Percentiles rank a stretch among this genome's conserved stretches.
phyloP scores from a whole-genome alignment of 2,329 filamentous ascomycete genomes.

The Diaporthe sp. region DNA sequence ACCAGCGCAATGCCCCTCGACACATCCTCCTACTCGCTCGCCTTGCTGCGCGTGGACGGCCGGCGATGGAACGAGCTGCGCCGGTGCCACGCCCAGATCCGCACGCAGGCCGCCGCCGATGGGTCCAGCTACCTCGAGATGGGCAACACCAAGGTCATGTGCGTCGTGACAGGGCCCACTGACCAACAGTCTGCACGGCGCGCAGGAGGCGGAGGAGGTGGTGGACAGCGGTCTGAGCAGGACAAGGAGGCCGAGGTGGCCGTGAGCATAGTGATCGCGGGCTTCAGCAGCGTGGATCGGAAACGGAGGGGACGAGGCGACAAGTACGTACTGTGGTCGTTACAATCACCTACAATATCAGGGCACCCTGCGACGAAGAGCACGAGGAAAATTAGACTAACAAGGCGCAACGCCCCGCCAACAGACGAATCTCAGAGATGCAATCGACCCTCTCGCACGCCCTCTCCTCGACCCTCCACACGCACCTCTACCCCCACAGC shows the following conservation, averaged over 20 bases:
- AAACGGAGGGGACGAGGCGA: constrained; percentile 82
- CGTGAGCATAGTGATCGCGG: constrained; percentile 87
- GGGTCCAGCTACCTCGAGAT: constrained; percentile 95
- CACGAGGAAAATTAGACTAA: no score
- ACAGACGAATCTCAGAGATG: constrained; percentile 86
- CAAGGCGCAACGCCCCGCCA: no score
- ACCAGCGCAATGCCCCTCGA: constrained; percentile 84
- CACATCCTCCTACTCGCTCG: constrained; percentile 90
- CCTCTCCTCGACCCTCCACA: constrained; percentile 83
- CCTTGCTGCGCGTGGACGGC: constrained; percentile 84
- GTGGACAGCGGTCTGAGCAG: constrained; percentile 46
- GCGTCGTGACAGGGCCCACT: constrained; percentile 87
- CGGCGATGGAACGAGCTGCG: constrained; percentile 98
- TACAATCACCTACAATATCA: not conserved
- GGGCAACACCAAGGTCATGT: constrained; percentile 98
- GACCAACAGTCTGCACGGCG: constrained; percentile 65
- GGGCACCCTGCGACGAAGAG: no score
- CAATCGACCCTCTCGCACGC: constrained; percentile 83
- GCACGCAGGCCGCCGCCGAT: constrained; percentile 91
- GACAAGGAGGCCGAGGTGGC: constrained; percentile 75
- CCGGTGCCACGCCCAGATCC: constrained; percentile 88
- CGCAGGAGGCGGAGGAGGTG: constrained; percentile 60
- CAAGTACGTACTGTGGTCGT: constrained; percentile 70
- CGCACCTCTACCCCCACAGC: constrained; percentile 89
- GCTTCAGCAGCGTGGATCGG: constrained; percentile 89